These are phyloP conservation scores for Cryptosporidium ubiquitum DNA, from an alignment of 169 alveolate species.

Conservation along the genomic window DNA sequence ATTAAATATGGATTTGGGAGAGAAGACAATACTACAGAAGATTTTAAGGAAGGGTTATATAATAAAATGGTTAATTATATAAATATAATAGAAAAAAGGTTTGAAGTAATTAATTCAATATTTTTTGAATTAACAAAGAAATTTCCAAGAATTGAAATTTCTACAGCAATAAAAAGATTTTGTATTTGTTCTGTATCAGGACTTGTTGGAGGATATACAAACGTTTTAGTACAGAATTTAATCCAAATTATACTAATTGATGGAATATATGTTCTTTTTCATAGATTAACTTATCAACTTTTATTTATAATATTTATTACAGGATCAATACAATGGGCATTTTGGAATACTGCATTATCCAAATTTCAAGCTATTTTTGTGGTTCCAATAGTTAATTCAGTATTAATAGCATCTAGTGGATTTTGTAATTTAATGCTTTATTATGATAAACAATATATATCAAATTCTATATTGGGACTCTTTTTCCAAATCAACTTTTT, in stretches of 20 bases:
- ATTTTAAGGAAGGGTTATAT: not conserved
- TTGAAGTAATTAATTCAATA: not conserved
- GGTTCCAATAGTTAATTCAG: conserved; percentile 67
- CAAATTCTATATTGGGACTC: not conserved
- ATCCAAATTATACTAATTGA: conserved; percentile 14
- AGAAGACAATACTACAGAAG: not conserved
- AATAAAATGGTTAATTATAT: not conserved
- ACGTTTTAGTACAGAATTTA: conserved; percentile 53
- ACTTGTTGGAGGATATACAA: conserved; percentile 61
- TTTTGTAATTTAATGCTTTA: conserved; percentile 58
- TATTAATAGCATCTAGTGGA: conserved; percentile 65
- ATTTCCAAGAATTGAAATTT: conserved; percentile 46
- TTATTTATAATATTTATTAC: conserved; percentile 8
- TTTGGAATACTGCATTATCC: conserved; percentile 58
- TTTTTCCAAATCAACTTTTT: not conserved
- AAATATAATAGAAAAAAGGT: not conserved
- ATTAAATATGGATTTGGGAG: not conserved
- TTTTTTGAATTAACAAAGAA: conserved; percentile 3
- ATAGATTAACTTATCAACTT: conserved; percentile 29
- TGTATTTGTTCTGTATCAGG: conserved; percentile 61
- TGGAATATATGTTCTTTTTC: not conserved
- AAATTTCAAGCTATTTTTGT: conserved; percentile 66
- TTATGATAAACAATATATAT: not conserved
- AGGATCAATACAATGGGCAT: conserved; percentile 41
- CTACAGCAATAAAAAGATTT: conserved; percentile 46